phyloP scores from a whole-genome alignment of 768 basidiomycete species.

The Gymnopilus junonius region DNA sequence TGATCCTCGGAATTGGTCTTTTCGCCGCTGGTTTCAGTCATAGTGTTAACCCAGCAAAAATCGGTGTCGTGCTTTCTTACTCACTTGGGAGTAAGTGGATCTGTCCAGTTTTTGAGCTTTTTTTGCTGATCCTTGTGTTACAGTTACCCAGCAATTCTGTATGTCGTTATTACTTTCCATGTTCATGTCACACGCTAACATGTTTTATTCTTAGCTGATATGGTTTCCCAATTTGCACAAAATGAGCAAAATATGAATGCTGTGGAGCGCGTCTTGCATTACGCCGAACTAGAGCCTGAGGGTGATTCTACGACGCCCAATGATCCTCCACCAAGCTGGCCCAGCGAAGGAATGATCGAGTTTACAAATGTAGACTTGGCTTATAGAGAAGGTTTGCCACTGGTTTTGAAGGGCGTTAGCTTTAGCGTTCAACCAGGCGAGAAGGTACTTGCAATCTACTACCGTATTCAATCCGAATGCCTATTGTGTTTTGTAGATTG shows the following conservation, averaged over 20 bases:
- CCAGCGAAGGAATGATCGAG: conserved; percentile 51
- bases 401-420: conserved; percentile 63
- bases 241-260: conserved; percentile 78
- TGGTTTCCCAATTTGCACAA: conserved; percentile 59
- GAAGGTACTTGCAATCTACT: conserved; percentile 46
- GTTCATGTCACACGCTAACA: background rate
- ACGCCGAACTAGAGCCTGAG: conserved; percentile 64
- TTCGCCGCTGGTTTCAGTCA: conserved; percentile 73
- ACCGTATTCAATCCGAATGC: background rate
- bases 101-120: background rate
- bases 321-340: conserved; percentile 59
- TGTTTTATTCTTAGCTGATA: conserved; percentile 44
- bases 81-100: conserved; percentile 46
- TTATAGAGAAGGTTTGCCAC: conserved; percentile 67
- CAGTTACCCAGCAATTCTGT: conserved; percentile 55
- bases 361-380: conserved; percentile 61
- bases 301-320: conserved; percentile 42
- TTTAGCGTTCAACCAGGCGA: conserved; percentile 65
- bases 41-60: conserved; percentile 56
- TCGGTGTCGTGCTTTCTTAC: conserved; percentile 60
- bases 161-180: conserved; percentile 15
- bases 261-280: conserved; percentile 70
- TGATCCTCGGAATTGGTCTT: conserved; percentile 73
- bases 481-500: conserved; percentile 33
- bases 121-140: background rate